Evolutionary conservation across 345 rosid genomes (phyloP).

Genomic region (Zanthoxylum bungeanum): DNA sequence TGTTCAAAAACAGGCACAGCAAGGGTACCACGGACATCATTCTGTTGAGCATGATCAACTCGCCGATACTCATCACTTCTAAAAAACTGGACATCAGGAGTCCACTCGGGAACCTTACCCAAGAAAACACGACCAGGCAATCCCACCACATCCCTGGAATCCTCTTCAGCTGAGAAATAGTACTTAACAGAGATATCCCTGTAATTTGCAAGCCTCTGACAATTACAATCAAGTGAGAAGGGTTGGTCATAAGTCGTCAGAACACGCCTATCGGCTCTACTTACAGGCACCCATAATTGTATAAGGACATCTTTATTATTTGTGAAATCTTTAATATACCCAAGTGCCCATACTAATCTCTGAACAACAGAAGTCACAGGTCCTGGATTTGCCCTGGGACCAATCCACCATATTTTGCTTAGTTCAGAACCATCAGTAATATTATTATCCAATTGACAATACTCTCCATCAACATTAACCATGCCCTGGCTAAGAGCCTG

Average conservation of each 20-base stretch:
- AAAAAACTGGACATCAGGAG: conserved; percentile 90
- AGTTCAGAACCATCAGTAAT: conserved; percentile 31
- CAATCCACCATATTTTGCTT: conserved; percentile 74
- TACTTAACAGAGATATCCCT: conserved; percentile 72
- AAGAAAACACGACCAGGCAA: conserved; percentile 85
- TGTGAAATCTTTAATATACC: conserved; percentile 48
- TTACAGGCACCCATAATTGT: conserved; percentile 86
- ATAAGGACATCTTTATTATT: conserved; percentile 68
- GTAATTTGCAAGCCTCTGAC: conserved; percentile 64
- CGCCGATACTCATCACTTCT: conserved; percentile 81
- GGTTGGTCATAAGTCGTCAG: conserved; percentile 68
- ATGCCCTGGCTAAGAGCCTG: conserved; percentile 19
- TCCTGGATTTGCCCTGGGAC: conserved; percentile 39
- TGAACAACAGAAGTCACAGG: conserved; percentile 55
- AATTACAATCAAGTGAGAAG: conserved; percentile 53
- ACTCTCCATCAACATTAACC: conserved; percentile 4
- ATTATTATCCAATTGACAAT: conserved; percentile 11
- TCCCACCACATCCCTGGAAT: conserved; percentile 60
- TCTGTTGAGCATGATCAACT: conserved; percentile 66
- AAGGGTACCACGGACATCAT: conserved; percentile 74
- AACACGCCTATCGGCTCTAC: conserved; percentile 60
- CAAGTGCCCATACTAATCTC: conserved; percentile 66
- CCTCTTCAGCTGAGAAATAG: conserved; percentile 72
- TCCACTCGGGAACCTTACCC: conserved; percentile 90
- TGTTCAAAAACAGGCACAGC: conserved; percentile 94